These are phyloP conservation scores for Neoboletus brunneissimus DNA, from an alignment of 768 basidiomycete species.

Conservation along the genomic window DNA sequence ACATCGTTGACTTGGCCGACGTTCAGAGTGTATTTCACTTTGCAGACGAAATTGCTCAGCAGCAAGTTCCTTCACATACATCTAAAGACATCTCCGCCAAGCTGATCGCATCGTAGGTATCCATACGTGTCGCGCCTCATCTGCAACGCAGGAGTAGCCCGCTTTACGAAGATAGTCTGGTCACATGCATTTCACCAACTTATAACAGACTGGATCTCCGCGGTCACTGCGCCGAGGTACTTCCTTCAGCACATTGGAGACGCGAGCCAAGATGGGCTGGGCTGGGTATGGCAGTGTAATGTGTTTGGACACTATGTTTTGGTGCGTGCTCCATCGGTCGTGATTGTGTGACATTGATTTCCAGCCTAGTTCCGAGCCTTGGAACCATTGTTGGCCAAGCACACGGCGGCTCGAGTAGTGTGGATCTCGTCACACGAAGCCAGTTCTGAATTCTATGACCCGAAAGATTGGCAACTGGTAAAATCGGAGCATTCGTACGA, in stretches of 20 bases:
- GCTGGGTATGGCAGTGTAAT: conserved; percentile 84
- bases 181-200: conserved; percentile 44
- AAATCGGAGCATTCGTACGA: conserved; percentile 65
- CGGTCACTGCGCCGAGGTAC: conserved; percentile 54
- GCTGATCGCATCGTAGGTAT: conserved; percentile 46
- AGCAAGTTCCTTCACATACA: conserved; percentile 40
- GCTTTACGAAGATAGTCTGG: conserved; percentile 57
- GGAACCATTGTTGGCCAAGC: conserved; percentile 48
- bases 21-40: conserved; percentile 63
- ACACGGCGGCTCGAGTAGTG: conserved; percentile 52
- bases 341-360: conserved; percentile 3
- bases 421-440: conserved; percentile 81
- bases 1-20: conserved; percentile 61
- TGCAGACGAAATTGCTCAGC: conserved; percentile 48
- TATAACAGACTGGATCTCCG: conserved; percentile 40
- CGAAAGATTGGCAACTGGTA: conserved; percentile 70
- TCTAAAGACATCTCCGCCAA: not conserved
- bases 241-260: conserved; percentile 59
- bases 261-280: conserved; percentile 64
- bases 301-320: conserved; percentile 78
- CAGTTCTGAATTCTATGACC: conserved; percentile 49
- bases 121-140: conserved; percentile 79
- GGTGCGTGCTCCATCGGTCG: conserved; percentile 41
- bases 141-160: conserved; percentile 73
- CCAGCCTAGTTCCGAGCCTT: conserved; percentile 58